A percentile compares a stretch with the other conserved stretches of the same genome.
phyloP scores from a whole-genome alignment of 495 filamentous ascomycete species.

The Lasiosphaeria miniovina region DNA sequence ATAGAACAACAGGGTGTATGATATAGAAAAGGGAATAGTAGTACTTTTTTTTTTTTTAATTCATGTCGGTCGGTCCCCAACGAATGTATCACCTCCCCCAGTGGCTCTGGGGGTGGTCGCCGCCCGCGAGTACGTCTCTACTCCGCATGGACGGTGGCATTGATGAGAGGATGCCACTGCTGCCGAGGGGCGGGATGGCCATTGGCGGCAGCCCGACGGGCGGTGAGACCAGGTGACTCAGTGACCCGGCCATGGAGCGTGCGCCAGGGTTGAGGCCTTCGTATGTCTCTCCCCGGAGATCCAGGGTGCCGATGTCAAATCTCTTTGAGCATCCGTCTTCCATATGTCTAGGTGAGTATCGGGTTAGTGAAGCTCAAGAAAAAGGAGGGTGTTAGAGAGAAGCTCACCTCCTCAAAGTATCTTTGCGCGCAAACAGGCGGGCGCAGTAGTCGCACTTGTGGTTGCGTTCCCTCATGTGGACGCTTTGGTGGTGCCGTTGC shows the following conservation, averaged over 20 bases:
- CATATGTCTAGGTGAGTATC: constrained; percentile 56
- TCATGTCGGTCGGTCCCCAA: too few relatives aligned
- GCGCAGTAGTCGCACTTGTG: constrained; percentile 69
- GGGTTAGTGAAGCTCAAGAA: background rate
- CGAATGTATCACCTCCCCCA: constrained; percentile 26
- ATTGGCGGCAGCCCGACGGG: constrained; percentile 39
- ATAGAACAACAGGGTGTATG: background rate
- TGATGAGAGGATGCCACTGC: constrained; percentile 33
- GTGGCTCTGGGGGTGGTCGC: constrained; percentile 20
- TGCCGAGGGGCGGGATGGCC: constrained; percentile 39
- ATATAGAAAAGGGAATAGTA: background rate
- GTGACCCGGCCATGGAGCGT: constrained; percentile 20
- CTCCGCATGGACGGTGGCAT: constrained; percentile 37
- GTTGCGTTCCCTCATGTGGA: constrained; percentile 72
- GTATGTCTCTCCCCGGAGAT: constrained; percentile 42
- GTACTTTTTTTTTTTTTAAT: background rate
- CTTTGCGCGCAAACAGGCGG: constrained; percentile 74
- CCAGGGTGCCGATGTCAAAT: constrained; percentile 54
- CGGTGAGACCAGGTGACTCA: constrained; percentile 26
- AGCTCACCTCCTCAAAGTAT: constrained; percentile 73
- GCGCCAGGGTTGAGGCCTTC: constrained; percentile 24
- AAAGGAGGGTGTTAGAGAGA: background rate
- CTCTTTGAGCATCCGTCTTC: constrained; percentile 77
- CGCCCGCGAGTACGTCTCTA: constrained; percentile 14
- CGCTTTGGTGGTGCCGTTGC: constrained; percentile 76